These are phyloP conservation scores for Soucietia sequanensis DNA, from an alignment of 805 yeast species.

Conservation along the genomic window DNA sequence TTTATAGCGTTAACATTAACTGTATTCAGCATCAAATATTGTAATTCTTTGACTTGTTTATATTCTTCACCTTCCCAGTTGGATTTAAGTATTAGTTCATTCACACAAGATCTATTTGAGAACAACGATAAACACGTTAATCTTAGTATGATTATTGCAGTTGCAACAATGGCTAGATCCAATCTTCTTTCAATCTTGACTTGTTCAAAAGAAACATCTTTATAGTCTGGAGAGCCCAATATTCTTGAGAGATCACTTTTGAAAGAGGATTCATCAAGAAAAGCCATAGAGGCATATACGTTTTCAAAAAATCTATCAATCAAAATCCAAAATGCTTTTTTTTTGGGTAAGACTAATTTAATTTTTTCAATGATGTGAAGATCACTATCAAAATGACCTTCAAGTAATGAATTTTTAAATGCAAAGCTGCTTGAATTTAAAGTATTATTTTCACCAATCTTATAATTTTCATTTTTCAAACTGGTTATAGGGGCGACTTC, in stretches of 20 bases:
- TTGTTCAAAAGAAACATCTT: constrained; percentile 15
- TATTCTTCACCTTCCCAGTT: constrained; percentile 9
- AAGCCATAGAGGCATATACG: constrained; percentile 27
- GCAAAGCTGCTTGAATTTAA: constrained; percentile 3
- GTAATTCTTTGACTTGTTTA: constrained; percentile 14
- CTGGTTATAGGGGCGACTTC: neutral
- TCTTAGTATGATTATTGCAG: constrained; percentile 23
- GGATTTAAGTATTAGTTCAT: constrained; percentile 17
- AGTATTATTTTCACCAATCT: neutral
- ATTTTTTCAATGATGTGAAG: constrained; percentile 17
- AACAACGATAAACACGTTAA: constrained; percentile 24
- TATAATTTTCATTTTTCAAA: neutral
- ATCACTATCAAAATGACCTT: constrained; percentile 10
- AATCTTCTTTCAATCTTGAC: constrained; percentile 18
- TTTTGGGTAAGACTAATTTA: constrained; percentile 19
- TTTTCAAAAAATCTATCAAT: constrained; percentile 23
- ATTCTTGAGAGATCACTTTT: constrained; percentile 15
- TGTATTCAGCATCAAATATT: constrained; percentile 17
- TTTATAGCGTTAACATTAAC: constrained; percentile 17
- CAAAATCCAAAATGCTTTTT: constrained; percentile 23
- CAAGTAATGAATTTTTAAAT: constrained; percentile 2
- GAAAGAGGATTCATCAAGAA: constrained; percentile 25
- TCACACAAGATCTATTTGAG: constrained; percentile 21
- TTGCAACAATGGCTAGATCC: constrained; percentile 24
- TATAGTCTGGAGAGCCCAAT: constrained; percentile 19